Evolutionary conservation across 345 rosid genomes (phyloP).

Genomic region (Acer campestre): DNA sequence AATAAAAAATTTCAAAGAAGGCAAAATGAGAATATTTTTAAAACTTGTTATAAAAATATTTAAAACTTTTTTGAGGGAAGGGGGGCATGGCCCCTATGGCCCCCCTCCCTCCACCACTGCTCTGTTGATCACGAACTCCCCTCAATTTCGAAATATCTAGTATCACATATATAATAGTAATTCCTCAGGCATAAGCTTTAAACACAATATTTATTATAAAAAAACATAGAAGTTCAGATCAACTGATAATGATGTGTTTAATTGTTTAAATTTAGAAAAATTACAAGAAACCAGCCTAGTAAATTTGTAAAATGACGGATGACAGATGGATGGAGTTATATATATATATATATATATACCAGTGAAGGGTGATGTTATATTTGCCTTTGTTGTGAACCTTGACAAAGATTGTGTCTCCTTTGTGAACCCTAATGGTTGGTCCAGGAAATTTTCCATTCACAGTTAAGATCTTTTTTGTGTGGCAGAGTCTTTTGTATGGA

Average conservation of each 20-base stretch:
- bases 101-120: too few relatives aligned
- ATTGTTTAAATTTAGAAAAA: not conserved
- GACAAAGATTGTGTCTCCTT: slow-evolving; percentile 30
- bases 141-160: too few relatives aligned
- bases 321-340: not conserved
- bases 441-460: slow-evolving; percentile 39
- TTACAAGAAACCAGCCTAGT: not conserved
- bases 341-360: slow-evolving; percentile 27
- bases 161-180: not conserved
- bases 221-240: not conserved
- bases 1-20: too few relatives aligned
- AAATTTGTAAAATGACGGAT: not conserved
- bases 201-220: not conserved
- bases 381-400: slow-evolving; percentile 29
- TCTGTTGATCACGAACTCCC: too few relatives aligned
- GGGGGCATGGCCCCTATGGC: too few relatives aligned
- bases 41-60: too few relatives aligned
- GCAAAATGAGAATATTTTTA: too few relatives aligned
- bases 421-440: slow-evolving; percentile 28
- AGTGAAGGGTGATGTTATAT: slow-evolving; percentile 40
- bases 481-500: slow-evolving; percentile 33
- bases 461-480: slow-evolving; percentile 35
- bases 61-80: too few relatives aligned
- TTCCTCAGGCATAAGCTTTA: not conserved
- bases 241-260: not conserved